Evolutionary conservation across 2,329 filamentous ascomycete genomes (phyloP).

Genomic region (Apiospora malaysiana): DNA sequence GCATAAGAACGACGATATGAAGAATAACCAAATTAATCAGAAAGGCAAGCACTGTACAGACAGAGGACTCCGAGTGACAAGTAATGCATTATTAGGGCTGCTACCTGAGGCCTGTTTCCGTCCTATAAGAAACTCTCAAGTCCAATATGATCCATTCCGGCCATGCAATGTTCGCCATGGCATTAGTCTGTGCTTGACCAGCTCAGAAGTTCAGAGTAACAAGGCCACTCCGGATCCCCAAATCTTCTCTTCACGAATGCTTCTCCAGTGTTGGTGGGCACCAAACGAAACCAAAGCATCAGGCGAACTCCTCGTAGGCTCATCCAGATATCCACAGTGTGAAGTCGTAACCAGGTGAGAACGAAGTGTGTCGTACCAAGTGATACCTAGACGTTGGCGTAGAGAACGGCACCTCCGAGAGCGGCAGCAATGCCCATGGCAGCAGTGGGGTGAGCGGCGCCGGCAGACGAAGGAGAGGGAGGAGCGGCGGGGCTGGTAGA

Average conservation of each 20-base stretch:
- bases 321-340: not conserved
- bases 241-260: not conserved
- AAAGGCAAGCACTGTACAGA: not conserved
- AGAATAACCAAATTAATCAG: not conserved
- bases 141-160: conserved; percentile 25
- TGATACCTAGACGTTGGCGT: conserved; percentile 26
- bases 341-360: not conserved
- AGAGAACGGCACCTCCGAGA: conserved; percentile 22
- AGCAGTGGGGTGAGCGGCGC: conserved; percentile 24
- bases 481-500: conserved; percentile 26
- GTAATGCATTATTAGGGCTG: conserved; percentile 30
- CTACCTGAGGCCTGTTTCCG: conserved; percentile 30
- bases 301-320: not conserved
- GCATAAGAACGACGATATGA: not conserved
- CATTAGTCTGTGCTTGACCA: not conserved
- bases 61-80: conserved; percentile 12
- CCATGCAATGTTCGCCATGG: conserved; percentile 7
- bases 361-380: not conserved
- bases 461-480: conserved; percentile 15
- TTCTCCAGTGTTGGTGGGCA: not conserved
- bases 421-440: conserved; percentile 26
- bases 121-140: conserved; percentile 33
- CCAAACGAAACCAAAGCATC: conserved; percentile 2
- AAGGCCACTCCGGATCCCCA: not conserved
- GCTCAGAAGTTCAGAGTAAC: not conserved